These are phyloP conservation scores for Rhizopogon vinicolor DNA, from an alignment of 768 basidiomycete genomes.

Conservation along the genomic window DNA sequence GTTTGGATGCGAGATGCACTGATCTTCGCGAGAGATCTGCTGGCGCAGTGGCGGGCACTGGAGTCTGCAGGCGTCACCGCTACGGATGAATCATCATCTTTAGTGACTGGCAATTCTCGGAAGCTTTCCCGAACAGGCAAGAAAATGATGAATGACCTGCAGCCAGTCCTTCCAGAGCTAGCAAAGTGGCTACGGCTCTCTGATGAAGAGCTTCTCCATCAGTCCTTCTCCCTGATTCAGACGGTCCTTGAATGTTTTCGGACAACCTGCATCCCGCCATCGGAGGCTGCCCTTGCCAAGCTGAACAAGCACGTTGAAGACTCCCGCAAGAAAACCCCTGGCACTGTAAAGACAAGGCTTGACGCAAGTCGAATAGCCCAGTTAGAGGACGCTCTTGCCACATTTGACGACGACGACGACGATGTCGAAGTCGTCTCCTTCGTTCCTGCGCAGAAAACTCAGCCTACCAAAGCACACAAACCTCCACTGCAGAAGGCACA, in stretches of 20 bases:
- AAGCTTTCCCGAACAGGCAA: conserved; percentile 59
- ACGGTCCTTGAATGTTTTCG: conserved; percentile 75
- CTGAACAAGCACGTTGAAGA: conserved; percentile 62
- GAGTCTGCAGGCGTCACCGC: conserved; percentile 49
- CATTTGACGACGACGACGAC: conserved; percentile 61
- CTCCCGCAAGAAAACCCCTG: conserved; percentile 46
- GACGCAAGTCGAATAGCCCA: conserved; percentile 51
- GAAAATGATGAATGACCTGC: conserved; percentile 74
- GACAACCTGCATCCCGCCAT: conserved; percentile 52
- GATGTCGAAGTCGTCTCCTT: conserved; percentile 53
- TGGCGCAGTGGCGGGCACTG: conserved; percentile 76
- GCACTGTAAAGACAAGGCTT: conserved; percentile 46
- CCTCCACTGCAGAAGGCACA: conserved; percentile 15
- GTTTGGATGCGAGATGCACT: conserved; percentile 98
- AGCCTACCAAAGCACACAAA: conserved; percentile 10
- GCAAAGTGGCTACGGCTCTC: conserved; percentile 89
- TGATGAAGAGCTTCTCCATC: conserved; percentile 86
- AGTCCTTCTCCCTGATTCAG: conserved; percentile 80
- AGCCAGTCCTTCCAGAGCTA: conserved; percentile 75
- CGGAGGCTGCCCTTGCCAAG: conserved; percentile 53
- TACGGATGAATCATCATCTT: conserved; percentile 14
- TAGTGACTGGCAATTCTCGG: conserved; percentile 25
- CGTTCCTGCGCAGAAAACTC: conserved; percentile 7
- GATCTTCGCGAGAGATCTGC: conserved; percentile 85
- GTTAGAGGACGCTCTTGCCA: conserved; percentile 61